Evolutionary conservation across 495 filamentous ascomycete species (phyloP).

Genomic region (Penicillium nucicola): DNA sequence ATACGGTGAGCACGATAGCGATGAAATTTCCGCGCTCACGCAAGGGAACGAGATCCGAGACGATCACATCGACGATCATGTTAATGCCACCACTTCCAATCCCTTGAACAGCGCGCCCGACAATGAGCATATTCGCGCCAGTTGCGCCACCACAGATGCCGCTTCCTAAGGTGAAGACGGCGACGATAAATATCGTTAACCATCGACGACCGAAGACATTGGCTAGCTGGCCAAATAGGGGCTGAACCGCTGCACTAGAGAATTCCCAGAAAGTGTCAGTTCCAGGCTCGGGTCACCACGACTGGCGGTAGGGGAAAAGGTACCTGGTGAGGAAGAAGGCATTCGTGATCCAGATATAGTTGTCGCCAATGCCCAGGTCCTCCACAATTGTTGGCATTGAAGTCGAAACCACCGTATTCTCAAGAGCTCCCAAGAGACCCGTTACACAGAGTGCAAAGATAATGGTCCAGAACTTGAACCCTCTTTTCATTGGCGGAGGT

Average conservation of each 20-base stretch:
- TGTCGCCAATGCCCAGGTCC: slow-evolving; percentile 21
- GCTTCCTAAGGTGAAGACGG: slow-evolving; percentile 43
- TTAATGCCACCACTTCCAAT: slow-evolving; percentile 32
- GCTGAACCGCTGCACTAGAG: slow-evolving; percentile 11
- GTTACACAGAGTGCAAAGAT: not conserved
- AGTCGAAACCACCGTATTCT: slow-evolving; percentile 34
- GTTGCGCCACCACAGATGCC: slow-evolving; percentile 29
- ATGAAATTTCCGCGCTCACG: slow-evolving; percentile 28
- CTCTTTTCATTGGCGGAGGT: too few relatives aligned
- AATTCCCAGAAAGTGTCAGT: too few relatives aligned
- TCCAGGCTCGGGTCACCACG: too few relatives aligned
- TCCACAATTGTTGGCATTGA: slow-evolving; percentile 35
- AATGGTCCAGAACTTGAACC: too few relatives aligned
- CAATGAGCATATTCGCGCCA: slow-evolving; percentile 13
- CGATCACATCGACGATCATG: slow-evolving; percentile 28
- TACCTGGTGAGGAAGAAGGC: not conserved
- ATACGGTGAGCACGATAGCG: slow-evolving; percentile 15
- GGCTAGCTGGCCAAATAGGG: slow-evolving; percentile 37
- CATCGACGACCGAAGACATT: slow-evolving; percentile 52
- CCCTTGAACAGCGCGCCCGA: slow-evolving; percentile 35
- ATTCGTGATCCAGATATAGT: not conserved
- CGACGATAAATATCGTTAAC: slow-evolving; percentile 32
- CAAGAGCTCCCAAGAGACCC: slow-evolving; percentile 23
- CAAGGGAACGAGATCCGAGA: slow-evolving; percentile 32
- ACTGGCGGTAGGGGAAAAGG: not conserved